Conservation (phyloP, 257 asterid species). For the Pogostemon cablin region DNA sequence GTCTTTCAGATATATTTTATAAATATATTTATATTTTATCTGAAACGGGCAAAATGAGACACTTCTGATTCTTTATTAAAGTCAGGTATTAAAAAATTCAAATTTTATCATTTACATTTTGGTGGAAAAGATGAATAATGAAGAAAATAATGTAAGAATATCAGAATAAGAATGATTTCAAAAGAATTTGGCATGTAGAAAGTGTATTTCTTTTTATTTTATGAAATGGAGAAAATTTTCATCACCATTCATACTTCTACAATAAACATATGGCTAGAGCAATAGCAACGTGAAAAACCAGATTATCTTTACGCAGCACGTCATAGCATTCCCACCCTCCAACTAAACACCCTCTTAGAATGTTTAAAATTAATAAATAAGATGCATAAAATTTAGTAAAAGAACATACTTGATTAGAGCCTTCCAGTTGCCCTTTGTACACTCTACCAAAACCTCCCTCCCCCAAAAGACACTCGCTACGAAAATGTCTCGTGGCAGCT, state of each 20-base stretch:
- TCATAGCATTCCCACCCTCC: constrained; percentile 11
- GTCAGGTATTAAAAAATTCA: neutral
- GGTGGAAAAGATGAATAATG: neutral
- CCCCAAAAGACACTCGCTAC: constrained; percentile 71
- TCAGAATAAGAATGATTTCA: neutral
- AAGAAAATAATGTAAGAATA: neutral
- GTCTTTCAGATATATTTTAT: neutral
- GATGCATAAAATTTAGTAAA: neutral
- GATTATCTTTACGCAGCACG: neutral
- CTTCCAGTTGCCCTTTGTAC: constrained; percentile 76
- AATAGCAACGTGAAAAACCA: neutral
- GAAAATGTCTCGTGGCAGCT: constrained; percentile 74
- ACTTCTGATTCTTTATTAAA: neutral
- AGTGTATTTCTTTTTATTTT: neutral
- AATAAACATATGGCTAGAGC: neutral
- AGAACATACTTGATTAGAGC: constrained; percentile 60
- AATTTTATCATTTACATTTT: neutral
- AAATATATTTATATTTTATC: neutral
- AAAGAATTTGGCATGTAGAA: neutral
- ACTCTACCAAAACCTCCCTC: constrained; percentile 98
- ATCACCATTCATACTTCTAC: neutral
- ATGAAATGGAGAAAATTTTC: neutral
- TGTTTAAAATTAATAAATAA: neutral
- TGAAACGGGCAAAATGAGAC: neutral
- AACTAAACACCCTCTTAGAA: neutral